These are phyloP conservation scores for Vitis hybrid DNA, from an alignment of 177 flowering plant species.

Conservation along the genomic window DNA sequence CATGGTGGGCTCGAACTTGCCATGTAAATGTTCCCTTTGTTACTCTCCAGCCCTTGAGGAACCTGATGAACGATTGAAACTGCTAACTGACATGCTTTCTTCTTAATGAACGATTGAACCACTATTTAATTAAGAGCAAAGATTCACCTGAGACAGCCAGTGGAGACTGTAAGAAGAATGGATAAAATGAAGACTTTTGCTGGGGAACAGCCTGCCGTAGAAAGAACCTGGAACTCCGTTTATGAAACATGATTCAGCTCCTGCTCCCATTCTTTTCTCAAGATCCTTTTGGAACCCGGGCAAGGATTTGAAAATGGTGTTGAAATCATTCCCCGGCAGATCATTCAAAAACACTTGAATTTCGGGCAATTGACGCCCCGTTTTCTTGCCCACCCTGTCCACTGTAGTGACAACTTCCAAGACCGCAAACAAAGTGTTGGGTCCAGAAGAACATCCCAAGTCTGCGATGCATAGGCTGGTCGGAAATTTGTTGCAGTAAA, in stretches of 20 bases:
- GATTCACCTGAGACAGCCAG: conserved; percentile 26
- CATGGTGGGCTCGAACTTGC: conserved; percentile 18
- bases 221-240: conserved; percentile 26
- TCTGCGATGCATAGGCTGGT: conserved; percentile 18
- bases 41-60: conserved; percentile 23
- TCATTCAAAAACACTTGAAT: conserved; percentile 25
- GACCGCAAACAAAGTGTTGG: conserved; percentile 23
- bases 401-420: conserved; percentile 10
- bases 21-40: conserved; percentile 27
- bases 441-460: conserved; percentile 38
- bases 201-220: conserved; percentile 22
- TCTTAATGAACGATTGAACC: not conserved
- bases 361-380: conserved; percentile 4
- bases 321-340: conserved; percentile 33
- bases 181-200: conserved; percentile 21
- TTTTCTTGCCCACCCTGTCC: not conserved
- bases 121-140: not conserved
- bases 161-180: conserved; percentile 28
- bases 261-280: not conserved
- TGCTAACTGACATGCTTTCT: not conserved
- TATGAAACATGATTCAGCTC: conserved; percentile 16
- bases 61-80: conserved; percentile 13
- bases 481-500: conserved; percentile 10
- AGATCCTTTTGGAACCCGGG: conserved; percentile 13
- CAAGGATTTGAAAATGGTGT: conserved; percentile 19